A percentile compares a stretch with the other conserved stretches of the same genome.
Evolutionary conservation across 176 grass and related monocot genomes (phyloP).

Genomic region (Cymbopogon citratus): DNA sequence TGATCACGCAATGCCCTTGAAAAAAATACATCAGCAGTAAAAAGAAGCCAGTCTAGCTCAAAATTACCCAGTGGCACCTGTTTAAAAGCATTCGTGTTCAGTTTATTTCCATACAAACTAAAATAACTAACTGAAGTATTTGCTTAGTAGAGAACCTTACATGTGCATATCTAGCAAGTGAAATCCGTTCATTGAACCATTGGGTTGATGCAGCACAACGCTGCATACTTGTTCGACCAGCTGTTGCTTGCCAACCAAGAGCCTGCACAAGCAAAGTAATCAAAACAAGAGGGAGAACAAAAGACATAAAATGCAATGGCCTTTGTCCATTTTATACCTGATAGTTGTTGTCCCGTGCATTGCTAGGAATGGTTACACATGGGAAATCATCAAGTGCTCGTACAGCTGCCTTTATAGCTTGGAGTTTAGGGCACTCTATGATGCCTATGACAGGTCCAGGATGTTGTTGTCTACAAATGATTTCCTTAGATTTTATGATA

Average conservation of each 20-base stretch:
- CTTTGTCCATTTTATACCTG: conserved; percentile 46
- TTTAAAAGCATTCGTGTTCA: conserved; percentile 41
- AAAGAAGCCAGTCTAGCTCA: conserved; percentile 95
- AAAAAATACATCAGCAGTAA: conserved; percentile 86
- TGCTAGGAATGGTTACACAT: conserved; percentile 84
- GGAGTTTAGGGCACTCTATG: conserved; percentile 78
- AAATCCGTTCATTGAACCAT: conserved; percentile 95
- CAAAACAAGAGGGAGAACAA: conserved; percentile 23
- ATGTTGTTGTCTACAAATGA: conserved; percentile 74
- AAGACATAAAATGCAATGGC: conserved; percentile 17
- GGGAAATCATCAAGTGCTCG: conserved; percentile 85
- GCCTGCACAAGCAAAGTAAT: conserved; percentile 45
- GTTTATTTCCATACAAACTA: conserved; percentile 14
- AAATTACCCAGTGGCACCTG: conserved; percentile 97
- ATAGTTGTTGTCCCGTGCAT: conserved; percentile 86
- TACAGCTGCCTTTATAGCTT: conserved; percentile 59
- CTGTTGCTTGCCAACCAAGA: conserved; percentile 94
- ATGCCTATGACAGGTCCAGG: conserved; percentile 74
- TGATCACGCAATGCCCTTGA: conserved; percentile 94
- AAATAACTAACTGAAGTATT: conserved; percentile 17
- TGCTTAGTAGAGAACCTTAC: conserved; percentile 49
- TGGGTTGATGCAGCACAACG: conserved; percentile 86
- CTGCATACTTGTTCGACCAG: conserved; percentile 95
- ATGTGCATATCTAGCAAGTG: conserved; percentile 96
- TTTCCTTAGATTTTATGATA: conserved; percentile 23